These are phyloP conservation scores for Coniophora puteana DNA, from an alignment of 1,284 basidiomycete species.

Conservation along the genomic window DNA sequence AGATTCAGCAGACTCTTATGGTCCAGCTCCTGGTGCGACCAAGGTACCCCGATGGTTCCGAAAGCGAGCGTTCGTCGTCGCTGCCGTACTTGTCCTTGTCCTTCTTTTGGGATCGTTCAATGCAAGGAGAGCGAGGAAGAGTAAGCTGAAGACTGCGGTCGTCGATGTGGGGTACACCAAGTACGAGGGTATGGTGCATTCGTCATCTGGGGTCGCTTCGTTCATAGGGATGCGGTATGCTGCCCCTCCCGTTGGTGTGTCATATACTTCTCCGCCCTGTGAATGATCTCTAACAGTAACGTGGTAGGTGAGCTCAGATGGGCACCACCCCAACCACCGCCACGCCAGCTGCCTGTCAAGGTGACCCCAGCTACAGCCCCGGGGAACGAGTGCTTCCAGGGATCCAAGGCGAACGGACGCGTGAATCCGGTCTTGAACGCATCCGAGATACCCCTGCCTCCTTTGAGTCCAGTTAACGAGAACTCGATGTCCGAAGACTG, in stretches of 20 bases:
- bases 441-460: no score
- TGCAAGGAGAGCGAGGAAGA: no score
- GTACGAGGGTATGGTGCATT: conserved; percentile 6
- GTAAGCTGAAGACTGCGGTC: no score
- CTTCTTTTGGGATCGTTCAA: no score
- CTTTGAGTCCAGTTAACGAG: no score
- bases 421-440: conserved; percentile 1
- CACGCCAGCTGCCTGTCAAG: no score
- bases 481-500: conserved; percentile 15
- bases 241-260: conserved; percentile 8
- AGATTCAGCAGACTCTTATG: no score
- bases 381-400: conserved; percentile 10
- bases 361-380: conserved; percentile 9
- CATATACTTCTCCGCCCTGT: neutral
- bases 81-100: no score
- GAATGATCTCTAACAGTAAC: neutral
- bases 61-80: no score
- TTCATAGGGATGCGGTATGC: conserved; percentile 13
- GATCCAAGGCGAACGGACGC: neutral
- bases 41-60: no score
- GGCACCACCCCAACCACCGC: conserved; percentile 8
- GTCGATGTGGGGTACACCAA: conserved; percentile 9
- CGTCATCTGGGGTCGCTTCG: conserved; percentile 5
- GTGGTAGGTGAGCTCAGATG: conserved; percentile 6
- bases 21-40: no score